Conservation (phyloP, 2,329 filamentous ascomycete genomes). For the Trichoderma oligosporum region DNA sequence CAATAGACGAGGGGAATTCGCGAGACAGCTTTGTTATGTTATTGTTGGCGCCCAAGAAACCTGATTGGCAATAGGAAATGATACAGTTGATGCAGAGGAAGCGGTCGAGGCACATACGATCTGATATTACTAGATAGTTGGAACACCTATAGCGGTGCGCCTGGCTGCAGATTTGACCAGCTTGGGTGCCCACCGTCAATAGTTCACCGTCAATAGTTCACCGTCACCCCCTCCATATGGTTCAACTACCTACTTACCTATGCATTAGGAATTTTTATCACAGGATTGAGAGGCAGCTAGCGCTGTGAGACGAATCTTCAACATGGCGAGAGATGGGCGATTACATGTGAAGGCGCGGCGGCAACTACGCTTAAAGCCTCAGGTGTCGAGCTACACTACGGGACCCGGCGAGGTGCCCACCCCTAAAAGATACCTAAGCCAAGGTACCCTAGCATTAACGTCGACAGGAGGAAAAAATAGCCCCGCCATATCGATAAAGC, state of each 20-base stretch:
- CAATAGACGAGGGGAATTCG: not conserved
- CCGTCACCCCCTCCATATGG: no score
- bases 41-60: not conserved
- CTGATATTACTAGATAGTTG: no score
- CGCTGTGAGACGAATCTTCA: not conserved
- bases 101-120: not conserved
- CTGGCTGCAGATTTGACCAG: not conserved
- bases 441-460: conserved; percentile 5
- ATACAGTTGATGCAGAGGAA: not conserved
- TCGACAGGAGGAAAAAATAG: conserved; percentile 10
- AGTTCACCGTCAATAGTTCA: not conserved
- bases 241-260: not conserved
- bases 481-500: conserved; percentile 22
- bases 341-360: not conserved
- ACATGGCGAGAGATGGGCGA: not conserved
- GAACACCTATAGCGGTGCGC: not conserved
- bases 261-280: not conserved
- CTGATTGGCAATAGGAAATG: not conserved
- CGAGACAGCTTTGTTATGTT: not conserved
- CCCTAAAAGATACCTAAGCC: not conserved
- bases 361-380: not conserved
- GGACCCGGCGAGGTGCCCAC: not conserved
- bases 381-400: not conserved
- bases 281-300: not conserved
- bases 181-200: not conserved